These are phyloP conservation scores for Collariella sp. DNA, from an alignment of 495 filamentous ascomycete genomes.

Conservation along the genomic window DNA sequence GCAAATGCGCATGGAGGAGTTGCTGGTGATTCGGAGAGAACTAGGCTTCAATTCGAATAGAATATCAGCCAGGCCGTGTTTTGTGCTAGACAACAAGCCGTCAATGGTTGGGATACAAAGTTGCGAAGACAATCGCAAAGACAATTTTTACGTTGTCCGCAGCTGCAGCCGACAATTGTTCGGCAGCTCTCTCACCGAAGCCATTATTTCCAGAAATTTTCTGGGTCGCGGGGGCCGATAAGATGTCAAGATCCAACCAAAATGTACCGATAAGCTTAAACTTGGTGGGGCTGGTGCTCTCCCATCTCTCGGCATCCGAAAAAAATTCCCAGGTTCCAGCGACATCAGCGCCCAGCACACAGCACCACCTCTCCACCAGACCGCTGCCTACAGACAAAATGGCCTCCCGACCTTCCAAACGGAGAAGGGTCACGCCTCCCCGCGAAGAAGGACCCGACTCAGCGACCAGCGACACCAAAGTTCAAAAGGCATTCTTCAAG, in stretches of 20 bases:
- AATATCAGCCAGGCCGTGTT: too few relatives aligned
- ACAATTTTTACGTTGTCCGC: too few relatives aligned
- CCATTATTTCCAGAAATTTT: slow-evolving; percentile 15
- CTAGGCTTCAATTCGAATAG: too few relatives aligned
- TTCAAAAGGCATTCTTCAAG: slow-evolving; percentile 40
- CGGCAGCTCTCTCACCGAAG: neutral
- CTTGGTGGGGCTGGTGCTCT: slow-evolving; percentile 7
- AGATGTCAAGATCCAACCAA: too few relatives aligned
- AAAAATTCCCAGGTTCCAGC: slow-evolving; percentile 15
- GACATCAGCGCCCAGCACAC: neutral
- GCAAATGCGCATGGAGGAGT: too few relatives aligned
- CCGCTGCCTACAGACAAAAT: slow-evolving; percentile 20
- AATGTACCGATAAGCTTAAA: slow-evolving; percentile 20
- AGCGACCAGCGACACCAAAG: slow-evolving; percentile 20
- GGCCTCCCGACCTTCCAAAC: slow-evolving; percentile 37
- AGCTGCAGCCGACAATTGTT: too few relatives aligned
- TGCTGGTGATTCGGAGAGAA: too few relatives aligned
- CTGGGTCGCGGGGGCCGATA: slow-evolving; percentile 3
- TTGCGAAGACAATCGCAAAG: too few relatives aligned
- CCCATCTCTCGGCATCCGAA: slow-evolving; percentile 8
- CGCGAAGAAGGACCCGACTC: slow-evolving; percentile 24
- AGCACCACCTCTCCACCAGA: slow-evolving; percentile 4
- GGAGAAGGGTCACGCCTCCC: slow-evolving; percentile 38
- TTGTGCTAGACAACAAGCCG: too few relatives aligned
- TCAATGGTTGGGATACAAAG: too few relatives aligned